Base-by-base conservation (phyloP, 176 grass and related monocot genomes). In the Poa pratensis region DNA sequence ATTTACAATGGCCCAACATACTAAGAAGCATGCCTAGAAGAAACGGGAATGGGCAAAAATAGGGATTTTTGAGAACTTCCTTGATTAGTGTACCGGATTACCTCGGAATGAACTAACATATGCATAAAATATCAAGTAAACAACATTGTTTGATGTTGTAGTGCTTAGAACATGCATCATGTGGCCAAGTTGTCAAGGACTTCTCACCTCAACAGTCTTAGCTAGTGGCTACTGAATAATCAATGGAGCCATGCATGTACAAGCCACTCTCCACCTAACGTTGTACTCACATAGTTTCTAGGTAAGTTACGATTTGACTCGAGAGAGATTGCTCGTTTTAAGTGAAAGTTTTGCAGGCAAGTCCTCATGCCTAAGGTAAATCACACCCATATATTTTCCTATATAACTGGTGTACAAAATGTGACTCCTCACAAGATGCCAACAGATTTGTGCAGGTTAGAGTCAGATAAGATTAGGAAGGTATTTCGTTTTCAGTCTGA, bases 361-460 rank as follows among this genome's bases (percentile, higher is more conserved):
- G 16, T 85, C 60, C 70, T 77, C 5, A 30, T 40, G 39, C 30
- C 59, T 45, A 62, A 80, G 86, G 50, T 68, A 82, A 23, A 20
- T 76, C 81, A 35, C 34, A 48, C 42, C 50, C 59, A 82, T 46
- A 68, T 66, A 32, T 18, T 62, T 40, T 43, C 54, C 22, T 19
- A 19, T 45, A 46, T 0, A 28, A 8, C 8, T 12, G 23, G 81
- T 45, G 18, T 45, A 72, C 22, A 30, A 32, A 73, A 83, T 83
- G 64, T 14, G 54, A 18, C 51, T 83, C 9, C 77, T 73, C 28
- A 16, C 28, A 74, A 64, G 26, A 83, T 73, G 54, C 7, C 65
- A 84, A 34, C 30, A 78, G 32, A 17, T 64, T 88, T 88, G 64
- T 63, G 42, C 65, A 71, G 59, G 34, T 10, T 15, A 7, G 46